Percentiles rank a stretch among this genome's conserved stretches.
These are phyloP conservation scores for Boletus nobilissimus DNA, from an alignment of 1,284 basidiomycete species.

Conservation along the genomic window DNA sequence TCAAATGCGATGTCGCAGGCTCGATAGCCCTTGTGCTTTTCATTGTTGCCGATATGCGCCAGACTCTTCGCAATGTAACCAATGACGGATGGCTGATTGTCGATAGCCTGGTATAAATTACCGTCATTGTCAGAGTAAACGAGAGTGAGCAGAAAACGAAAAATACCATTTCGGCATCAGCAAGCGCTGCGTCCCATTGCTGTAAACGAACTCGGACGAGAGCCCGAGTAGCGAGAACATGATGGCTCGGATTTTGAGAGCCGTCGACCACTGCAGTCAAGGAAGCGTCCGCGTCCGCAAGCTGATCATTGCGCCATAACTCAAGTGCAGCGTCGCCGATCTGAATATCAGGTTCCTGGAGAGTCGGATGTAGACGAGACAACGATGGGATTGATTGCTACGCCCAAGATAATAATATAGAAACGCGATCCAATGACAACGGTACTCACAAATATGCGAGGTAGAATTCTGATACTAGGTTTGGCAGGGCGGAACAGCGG, in stretches of 20 bases:
- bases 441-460: neutral
- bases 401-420: neutral
- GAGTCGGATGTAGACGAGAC: neutral
- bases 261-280: neutral
- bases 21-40: neutral
- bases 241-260: neutral
- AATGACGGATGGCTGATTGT: neutral
- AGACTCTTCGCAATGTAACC: neutral
- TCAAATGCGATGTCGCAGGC: neutral
- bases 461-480: slow-evolving; percentile 11
- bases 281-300: neutral
- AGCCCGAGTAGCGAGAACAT: neutral
- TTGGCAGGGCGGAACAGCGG: too few relatives aligned
- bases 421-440: neutral
- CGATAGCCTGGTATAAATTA: neutral
- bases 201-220: neutral
- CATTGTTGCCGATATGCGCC: neutral
- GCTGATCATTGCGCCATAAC: neutral
- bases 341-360: neutral
- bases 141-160: neutral
- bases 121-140: neutral
- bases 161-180: neutral
- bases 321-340: neutral
- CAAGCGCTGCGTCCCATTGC: neutral
- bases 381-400: neutral